phyloP scores from a whole-genome alignment of 1,284 basidiomycete genomes.

The Mixia osmundae region DNA sequence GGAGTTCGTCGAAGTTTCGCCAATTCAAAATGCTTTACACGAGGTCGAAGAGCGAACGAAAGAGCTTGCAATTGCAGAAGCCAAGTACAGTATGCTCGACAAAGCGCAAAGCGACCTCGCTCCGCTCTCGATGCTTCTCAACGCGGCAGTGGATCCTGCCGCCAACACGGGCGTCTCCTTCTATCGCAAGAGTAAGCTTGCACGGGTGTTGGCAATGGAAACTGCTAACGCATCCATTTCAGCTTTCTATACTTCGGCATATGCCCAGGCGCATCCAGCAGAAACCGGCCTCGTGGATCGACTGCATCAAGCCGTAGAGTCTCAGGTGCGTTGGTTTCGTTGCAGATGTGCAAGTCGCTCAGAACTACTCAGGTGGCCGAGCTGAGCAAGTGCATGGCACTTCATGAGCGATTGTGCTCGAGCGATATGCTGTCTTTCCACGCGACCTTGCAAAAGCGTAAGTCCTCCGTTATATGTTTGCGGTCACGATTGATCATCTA shows the following conservation, averaged over 20 bases:
- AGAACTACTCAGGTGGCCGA: too few species aligned
- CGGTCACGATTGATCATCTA: neutral
- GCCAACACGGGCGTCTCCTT: constrained; percentile 47
- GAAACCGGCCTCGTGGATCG: constrained; percentile 43
- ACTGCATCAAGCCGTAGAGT: constrained; percentile 48
- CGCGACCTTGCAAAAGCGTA: constrained; percentile 50
- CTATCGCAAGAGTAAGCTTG: constrained; percentile 37
- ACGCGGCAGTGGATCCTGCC: constrained; percentile 64
- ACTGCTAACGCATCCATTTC: constrained; percentile 11
- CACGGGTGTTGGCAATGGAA: neutral
- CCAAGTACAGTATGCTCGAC: constrained; percentile 32
- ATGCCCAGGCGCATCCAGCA: constrained; percentile 42
- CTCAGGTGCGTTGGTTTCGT: constrained; percentile 36
- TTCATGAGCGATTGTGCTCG: constrained; percentile 61
- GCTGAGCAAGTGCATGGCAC: constrained; percentile 58
- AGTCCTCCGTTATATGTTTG: constrained; percentile 5
- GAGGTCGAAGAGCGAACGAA: constrained; percentile 55
- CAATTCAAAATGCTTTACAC: constrained; percentile 56
- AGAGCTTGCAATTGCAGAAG: constrained; percentile 43
- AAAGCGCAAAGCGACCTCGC: constrained; percentile 48
- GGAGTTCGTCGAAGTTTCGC: constrained; percentile 54
- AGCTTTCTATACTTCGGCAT: constrained; percentile 49
- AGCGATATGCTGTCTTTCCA: constrained; percentile 78
- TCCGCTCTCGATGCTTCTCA: constrained; percentile 63
- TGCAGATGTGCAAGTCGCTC: too few species aligned